Evolutionary conservation across 768 basidiomycete species (phyloP).

Genomic region (Leccinum obscurum): DNA sequence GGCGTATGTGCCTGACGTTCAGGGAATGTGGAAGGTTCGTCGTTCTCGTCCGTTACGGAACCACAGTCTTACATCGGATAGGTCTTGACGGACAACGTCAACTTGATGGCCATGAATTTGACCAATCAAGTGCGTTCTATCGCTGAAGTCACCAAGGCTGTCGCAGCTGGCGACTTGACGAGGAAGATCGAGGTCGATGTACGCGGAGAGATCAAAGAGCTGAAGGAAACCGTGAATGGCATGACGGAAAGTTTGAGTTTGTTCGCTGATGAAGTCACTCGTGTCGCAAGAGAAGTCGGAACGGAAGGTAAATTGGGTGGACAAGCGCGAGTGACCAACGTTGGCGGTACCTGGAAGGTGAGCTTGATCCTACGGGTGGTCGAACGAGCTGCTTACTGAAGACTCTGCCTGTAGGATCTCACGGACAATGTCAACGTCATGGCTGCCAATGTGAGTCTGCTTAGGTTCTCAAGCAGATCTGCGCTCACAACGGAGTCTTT

Average conservation of each 20-base stretch:
- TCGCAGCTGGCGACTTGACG: conserved; percentile 89
- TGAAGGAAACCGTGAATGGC: conserved; percentile 91
- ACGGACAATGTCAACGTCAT: conserved; percentile 96
- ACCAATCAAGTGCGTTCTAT: conserved; percentile 90
- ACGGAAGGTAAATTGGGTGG: conserved; percentile 95
- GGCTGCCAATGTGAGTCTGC: conserved; percentile 77
- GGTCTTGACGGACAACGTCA: conserved; percentile 78
- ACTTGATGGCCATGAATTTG: conserved; percentile 87
- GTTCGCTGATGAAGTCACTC: conserved; percentile 80
- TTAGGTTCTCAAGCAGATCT: neutral
- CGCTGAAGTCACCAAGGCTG: conserved; percentile 92
- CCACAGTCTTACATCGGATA: conserved; percentile 14
- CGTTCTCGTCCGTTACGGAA: neutral
- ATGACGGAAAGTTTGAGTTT: conserved; percentile 90
- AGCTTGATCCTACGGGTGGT: neutral
- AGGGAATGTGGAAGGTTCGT: conserved; percentile 90
- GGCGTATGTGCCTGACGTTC: conserved; percentile 87
- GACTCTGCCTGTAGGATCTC: conserved; percentile 53
- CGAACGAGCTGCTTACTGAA: neutral
- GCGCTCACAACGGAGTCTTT: conserved; percentile 6
- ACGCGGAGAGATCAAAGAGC: conserved; percentile 86
- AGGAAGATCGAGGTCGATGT: conserved; percentile 93
- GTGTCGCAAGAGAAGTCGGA: conserved; percentile 95
- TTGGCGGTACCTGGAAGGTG: conserved; percentile 94
- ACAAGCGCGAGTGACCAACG: conserved; percentile 89